Conservation (phyloP, 2,329 filamentous ascomycete genomes). For the Hansfordia pulvinata region DNA sequence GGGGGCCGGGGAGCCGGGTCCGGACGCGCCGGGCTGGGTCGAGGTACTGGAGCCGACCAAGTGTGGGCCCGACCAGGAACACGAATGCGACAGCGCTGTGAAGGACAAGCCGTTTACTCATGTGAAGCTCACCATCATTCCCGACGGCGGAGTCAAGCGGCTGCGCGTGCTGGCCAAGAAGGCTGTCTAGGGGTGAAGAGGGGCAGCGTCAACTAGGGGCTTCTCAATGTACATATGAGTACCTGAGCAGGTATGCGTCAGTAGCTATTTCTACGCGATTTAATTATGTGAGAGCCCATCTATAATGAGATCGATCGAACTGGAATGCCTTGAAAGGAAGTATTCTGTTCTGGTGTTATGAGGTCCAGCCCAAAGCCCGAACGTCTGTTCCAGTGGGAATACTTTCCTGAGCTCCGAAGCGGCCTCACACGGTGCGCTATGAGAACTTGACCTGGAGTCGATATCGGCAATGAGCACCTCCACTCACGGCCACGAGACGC, state of each 20-base stretch:
- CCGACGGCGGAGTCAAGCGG: slow-evolving; percentile 85
- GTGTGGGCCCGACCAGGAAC: slow-evolving; percentile 60
- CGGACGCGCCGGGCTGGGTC: slow-evolving; percentile 47
- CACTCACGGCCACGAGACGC: too few species aligned
- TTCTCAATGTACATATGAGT: not conserved
- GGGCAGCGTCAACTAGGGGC: slow-evolving; percentile 1
- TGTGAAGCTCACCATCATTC: slow-evolving; percentile 84
- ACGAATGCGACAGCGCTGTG: slow-evolving; percentile 44
- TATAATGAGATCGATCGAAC: too few species aligned
- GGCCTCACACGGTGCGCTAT: too few species aligned
- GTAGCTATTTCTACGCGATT: slow-evolving; percentile 2
- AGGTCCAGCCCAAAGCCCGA: too few species aligned
- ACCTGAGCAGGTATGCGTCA: slow-evolving; percentile 1
- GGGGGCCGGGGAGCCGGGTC: slow-evolving; percentile 36
- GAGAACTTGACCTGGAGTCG: too few species aligned
- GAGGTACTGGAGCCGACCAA: slow-evolving; percentile 54
- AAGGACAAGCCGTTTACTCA: slow-evolving; percentile 56
- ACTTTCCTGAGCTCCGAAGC: too few species aligned
- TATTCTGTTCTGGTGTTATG: too few species aligned
- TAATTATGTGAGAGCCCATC: too few species aligned
- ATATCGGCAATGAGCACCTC: too few species aligned
- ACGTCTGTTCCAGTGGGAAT: too few species aligned
- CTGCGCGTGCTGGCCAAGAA: slow-evolving; percentile 63
- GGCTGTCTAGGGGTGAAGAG: slow-evolving; percentile 14
- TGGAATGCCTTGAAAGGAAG: too few species aligned